Base-by-base conservation (phyloP, 768 basidiomycete genomes). In the Lactarius trivialis region DNA sequence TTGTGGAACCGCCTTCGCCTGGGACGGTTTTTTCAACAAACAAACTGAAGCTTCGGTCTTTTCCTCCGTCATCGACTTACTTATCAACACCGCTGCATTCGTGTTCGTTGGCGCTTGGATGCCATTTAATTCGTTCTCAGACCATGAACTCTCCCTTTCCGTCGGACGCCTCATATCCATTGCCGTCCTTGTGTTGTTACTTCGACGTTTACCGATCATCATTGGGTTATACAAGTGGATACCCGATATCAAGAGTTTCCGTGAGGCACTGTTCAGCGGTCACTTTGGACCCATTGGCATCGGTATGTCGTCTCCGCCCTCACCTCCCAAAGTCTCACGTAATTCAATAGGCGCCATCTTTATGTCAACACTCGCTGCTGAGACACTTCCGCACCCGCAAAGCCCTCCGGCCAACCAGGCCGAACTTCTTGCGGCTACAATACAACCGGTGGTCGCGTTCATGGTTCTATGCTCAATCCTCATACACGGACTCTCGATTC, bases 101-200 rank as follows among this genome's bases (percentile, higher is more conserved):
- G 86, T 98, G 55, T 98, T 89, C 71, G 89, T 98, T 64, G 97
- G 97, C 63, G 95, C 96, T 36, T 94, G 95, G 87, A 95, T 95
- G 83, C 97, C 97, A 1, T 98, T 99, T 74, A 73, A 80, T 70
- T 79, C 81, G 54, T 98, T 96, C 77, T 75, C 78, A 62, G 80
- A 91, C 71, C 74, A 76, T 9, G 77, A 75, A 48, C 77, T 89
- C 67, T 86, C 87, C 2, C 77, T 99, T 54, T 82, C 79, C 48
- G 85, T 91, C 11, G 93, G 93, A 90, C 79, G 94, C 32, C 80
- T 99, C 21, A 73, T 97, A 55, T 86, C 92, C 41, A 81, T 95
- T 55, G 89, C 89, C 3, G 79, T 98, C 56, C 78, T 88, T 56
- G 81, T 98, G n/a, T 77, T 99, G 55, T 67, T 93, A 2, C 75